Evolutionary conservation across 805 yeast genomes (phyloP), one percentile per base, ranked within the genome.

Genomic region (Wickerhamomyces xylosicus): DNA sequence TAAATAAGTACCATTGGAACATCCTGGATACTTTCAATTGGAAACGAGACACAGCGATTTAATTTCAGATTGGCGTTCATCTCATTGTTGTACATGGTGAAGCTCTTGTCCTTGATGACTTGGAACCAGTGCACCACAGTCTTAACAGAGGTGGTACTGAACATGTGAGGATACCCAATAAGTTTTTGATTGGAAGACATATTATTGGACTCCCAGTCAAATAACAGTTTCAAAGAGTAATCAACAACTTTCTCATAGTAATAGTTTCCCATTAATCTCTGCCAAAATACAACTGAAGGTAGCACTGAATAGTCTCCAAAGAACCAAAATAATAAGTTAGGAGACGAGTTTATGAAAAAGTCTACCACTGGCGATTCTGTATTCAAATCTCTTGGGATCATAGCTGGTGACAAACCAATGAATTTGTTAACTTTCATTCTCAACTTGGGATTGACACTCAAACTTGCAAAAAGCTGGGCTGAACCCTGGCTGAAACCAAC

Each of bases 401-500:
- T 81, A 1, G 97, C 97, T 0, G 97, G 97, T 1, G 95, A 85
- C 34, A 89, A 72, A 2, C 95, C 96, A 41, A 89, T 74, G 45
- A 89, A 80, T 37, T 58, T 59, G 14, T 67, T 62, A 33, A 77
- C 63, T 46, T 71, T 70, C 9, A 58, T 48, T 56, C 84, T 85
- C 41, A 89, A 64, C 2, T 68, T 66, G 7, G 80, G 77, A 52
- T 78, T 75, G 15, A 79, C 50, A 0, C 92, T 73, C 18, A 86
- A 63, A 10, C 94, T 71, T 0, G 95, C 96, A 57, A 89, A 79
- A 33, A 86, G 86, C 58, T 90, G 97, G 1, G 97, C 95, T 0
- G 95, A 78, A 17, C 97, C 97, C 58, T 89, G 97, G 19, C 89
- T 78, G 53, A 90, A 90, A 1, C 97, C 97, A 46, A 90, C 71